Base-by-base conservation (phyloP, 164 flowering plant species). In the Tinospora cordifolia region DNA sequence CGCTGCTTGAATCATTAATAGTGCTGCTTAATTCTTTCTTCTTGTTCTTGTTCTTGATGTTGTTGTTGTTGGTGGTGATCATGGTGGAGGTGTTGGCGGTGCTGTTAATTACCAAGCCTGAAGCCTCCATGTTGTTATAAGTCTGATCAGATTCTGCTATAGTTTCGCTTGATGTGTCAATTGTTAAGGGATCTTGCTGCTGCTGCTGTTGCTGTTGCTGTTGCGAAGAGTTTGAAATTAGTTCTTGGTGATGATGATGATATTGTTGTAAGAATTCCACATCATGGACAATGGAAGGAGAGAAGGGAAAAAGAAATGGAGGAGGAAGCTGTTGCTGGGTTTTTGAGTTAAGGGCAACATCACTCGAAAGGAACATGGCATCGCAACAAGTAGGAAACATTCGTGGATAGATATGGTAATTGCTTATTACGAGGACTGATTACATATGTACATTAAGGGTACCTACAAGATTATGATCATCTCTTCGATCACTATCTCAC, bases 311-410 rank as follows among this genome's bases (percentile, higher is more conserved):
- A 21, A 54, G 68, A 15, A 36, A 30, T 8, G 67, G 5, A 64
- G 22, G 41, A 17, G 41, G 44, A 14, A 36, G 69, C 3, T 47
- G 58, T 51, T 30, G 59, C 8, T 71, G 70, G 30, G 63, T 73
- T 58, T 68, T 70, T 65, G 72, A 75, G 39, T 51, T 69, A 44
- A 59, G 71, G 75, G 8, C 39, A 24, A 30, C 63, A 7, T 72
- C 76, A 63, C 17, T 47, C 59, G 67, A 39, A 51, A 74, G 65
- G 69, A 62, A 39, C 41, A 11, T 44, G 47, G 30, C 70, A 62
- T 51, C 41, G 63, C 49, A 36, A 8, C 21, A 5, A 19, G 9
- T 21, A 54, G 36, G 36, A 30, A 30, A 30, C 36, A 30, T 30
- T 30, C 4, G 36, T 30, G 36, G 36, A 30, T 30, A 4, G 36